Base-by-base conservation (phyloP, 139 green algal species). In the Coelastrella sp. region DNA sequence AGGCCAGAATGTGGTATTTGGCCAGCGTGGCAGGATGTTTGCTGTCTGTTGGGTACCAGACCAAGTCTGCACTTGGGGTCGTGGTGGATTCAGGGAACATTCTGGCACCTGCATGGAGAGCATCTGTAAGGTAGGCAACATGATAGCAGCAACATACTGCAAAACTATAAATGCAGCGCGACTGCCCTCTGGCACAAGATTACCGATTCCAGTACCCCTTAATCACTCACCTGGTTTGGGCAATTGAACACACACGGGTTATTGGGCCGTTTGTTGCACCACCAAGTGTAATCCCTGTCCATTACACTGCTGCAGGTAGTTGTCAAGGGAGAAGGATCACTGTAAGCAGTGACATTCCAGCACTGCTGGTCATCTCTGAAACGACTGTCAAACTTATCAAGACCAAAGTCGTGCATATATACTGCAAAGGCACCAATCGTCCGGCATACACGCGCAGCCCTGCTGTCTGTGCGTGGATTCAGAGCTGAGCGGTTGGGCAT, bases 381-480 rank as follows among this genome's bases (percentile, higher is more conserved):
- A 54, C 64, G 61, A 13, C 56, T 74, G 83, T 88, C 83, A 64
- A 88, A 88, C 11, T 88, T 64, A 11, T 80, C 65, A 6, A 88
- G 65, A 14, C 83, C 83, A 80, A 68, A 88, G 22, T 88, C 83
- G 22, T 88, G 83, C 83, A 88, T 88, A 23, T 88, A 88, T 54
- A 88, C 83, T 56, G 83, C 64, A 65, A 88, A 88, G 11, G 54
- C 11, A 13, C 83, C 83, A 14, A 88, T 79, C 7, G 83, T 88
- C 13, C 83, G 64, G 22, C 83, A 88, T 8, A 65, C 74, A 32
- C 65, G 61, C 4, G 14, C 14, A 22, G 10, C 22, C 7, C 83
- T 66, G 14, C 80, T 47, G 22, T 88, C 83, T 19, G 23, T 80
- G 13, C 83, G 64, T 5, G 83, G 83, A 14, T 64, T 19, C 4